Conservation (phyloP, 1,139 yeast species). For the Wickerhamiella infanticola region DNA sequence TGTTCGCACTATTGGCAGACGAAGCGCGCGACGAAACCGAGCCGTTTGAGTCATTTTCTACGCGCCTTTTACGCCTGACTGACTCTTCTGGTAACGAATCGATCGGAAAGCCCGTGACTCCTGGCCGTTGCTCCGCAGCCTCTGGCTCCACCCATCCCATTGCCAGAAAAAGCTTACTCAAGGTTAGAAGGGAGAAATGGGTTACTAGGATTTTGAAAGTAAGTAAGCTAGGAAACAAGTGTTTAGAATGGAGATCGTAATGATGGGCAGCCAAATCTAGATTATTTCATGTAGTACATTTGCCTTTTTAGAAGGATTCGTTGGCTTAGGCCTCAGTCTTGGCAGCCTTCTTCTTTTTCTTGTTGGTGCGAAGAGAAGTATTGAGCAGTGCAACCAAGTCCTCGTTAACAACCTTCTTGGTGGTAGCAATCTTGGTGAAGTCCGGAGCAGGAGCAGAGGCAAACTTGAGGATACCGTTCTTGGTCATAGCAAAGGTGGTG, state of each 20-base stretch:
- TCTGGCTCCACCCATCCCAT: slow-evolving; percentile 40
- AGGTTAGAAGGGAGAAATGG: not conserved
- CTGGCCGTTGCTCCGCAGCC: slow-evolving; percentile 35
- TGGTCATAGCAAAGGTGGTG: slow-evolving; percentile 64
- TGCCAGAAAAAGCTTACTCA: slow-evolving; percentile 1
- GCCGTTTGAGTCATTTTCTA: not conserved
- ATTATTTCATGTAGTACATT: no score
- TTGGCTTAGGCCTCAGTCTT: slow-evolving; percentile 16
- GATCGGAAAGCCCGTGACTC: slow-evolving; percentile 51
- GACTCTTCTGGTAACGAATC: slow-evolving; percentile 37
- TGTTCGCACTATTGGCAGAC: not conserved
- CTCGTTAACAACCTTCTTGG: slow-evolving; percentile 43
- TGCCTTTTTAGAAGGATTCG: no score
- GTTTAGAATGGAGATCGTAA: no score
- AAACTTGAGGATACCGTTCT: slow-evolving; percentile 54
- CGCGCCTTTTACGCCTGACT: not conserved
- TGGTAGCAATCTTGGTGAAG: slow-evolving; percentile 42
- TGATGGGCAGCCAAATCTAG: no score
- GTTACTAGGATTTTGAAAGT: no score
- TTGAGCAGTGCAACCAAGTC: slow-evolving; percentile 36
- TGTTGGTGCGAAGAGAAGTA: slow-evolving; percentile 39
- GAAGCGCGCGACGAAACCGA: not conserved
- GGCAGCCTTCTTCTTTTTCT: slow-evolving; percentile 35
- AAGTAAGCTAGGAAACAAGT: no score
- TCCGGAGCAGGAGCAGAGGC: slow-evolving; percentile 37